Percentiles rank a stretch among this genome's conserved stretches.
Conservation (phyloP, 495 filamentous ascomycete genomes). For the Extremus antarcticus region DNA sequence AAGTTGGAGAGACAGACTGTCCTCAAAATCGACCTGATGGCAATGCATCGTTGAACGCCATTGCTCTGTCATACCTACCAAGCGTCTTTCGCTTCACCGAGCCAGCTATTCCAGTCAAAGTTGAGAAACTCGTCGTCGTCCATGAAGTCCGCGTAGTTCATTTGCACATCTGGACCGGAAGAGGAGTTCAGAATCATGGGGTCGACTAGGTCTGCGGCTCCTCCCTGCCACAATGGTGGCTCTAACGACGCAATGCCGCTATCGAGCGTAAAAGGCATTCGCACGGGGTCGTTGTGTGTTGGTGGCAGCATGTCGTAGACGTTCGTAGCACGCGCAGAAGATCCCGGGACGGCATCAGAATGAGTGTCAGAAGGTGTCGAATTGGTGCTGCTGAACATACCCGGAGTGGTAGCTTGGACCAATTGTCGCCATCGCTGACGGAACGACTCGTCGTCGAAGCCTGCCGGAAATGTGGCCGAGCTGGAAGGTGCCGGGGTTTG, state of each 20-base stretch:
- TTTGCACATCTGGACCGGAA: not conserved
- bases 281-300: not conserved
- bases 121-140: conserved; percentile 11
- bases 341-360: not conserved
- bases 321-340: not conserved
- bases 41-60: too few species aligned
- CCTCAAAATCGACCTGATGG: too few species aligned
- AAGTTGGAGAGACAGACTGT: too few species aligned
- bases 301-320: not conserved
- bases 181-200: not conserved
- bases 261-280: not conserved
- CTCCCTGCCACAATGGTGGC: not conserved
- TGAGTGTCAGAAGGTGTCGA: not conserved
- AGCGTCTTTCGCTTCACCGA: conserved; percentile 35
- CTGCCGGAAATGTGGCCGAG: conserved; percentile 24
- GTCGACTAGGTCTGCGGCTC: not conserved
- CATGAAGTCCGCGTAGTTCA: not conserved
- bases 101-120: conserved; percentile 42
- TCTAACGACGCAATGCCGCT: not conserved
- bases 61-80: too few species aligned
- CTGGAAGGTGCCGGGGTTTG: conserved; percentile 27
- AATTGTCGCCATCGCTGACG: conserved; percentile 34
- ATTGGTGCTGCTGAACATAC: not conserved
- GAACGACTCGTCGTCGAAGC: conserved; percentile 23
- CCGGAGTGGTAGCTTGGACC: conserved; percentile 7